These are phyloP conservation scores for Ceratonia siliqua DNA, from an alignment of 306 rosid genomes.

Conservation along the genomic window DNA sequence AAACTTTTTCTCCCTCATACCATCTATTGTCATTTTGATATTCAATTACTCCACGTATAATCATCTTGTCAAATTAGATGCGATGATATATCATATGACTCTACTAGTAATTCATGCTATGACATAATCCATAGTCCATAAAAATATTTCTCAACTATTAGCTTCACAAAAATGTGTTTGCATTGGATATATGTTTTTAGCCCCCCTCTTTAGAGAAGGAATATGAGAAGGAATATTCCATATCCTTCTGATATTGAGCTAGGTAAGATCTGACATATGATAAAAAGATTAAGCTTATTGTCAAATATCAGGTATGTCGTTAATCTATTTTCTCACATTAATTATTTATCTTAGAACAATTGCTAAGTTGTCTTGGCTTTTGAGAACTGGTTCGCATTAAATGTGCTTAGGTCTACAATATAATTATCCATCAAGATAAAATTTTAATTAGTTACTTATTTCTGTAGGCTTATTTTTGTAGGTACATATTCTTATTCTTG, in stretches of 20 bases:
- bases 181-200: background rate
- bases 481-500: conserved; percentile 94
- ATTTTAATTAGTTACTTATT: background rate
- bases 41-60: background rate
- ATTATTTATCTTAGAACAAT: background rate
- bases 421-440: no score
- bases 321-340: background rate
- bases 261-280: background rate
- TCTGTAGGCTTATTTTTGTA: conserved; percentile 27
- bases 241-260: background rate
- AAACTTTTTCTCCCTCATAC: conserved; percentile 28
- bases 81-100: background rate
- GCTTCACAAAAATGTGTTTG: conserved; percentile 12
- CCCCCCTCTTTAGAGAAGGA: no score
- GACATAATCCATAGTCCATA: background rate
- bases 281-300: background rate
- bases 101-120: background rate
- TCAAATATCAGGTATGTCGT: background rate
- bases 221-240: background rate
- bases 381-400: background rate
- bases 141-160: background rate
- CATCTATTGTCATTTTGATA: conserved; percentile 17
- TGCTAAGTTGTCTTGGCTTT: background rate
- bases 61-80: conserved; percentile 8
- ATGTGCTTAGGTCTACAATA: background rate